phyloP scores from a whole-genome alignment of 805 yeast genomes.

The Metschnikowia noctiluminum region DNA sequence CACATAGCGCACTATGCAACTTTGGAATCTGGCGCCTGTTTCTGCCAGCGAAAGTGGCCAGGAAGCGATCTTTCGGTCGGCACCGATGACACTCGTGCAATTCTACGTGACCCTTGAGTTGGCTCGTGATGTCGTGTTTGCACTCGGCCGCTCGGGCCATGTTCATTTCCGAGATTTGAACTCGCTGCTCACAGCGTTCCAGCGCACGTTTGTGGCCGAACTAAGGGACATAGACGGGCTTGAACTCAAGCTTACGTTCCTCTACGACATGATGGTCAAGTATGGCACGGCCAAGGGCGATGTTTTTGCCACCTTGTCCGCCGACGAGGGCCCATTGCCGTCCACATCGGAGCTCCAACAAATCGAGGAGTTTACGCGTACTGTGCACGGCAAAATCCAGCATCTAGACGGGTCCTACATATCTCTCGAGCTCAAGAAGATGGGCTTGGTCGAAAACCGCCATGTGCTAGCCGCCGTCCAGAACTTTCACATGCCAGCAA shows the following conservation, averaged over 20 bases:
- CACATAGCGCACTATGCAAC: conserved; percentile 4
- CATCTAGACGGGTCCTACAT: conserved; percentile 37
- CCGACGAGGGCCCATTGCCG: conserved; percentile 47
- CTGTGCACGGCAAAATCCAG: conserved; percentile 29
- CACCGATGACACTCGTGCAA: conserved; percentile 48
- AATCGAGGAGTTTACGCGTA: conserved; percentile 23
- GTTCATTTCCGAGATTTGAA: conserved; percentile 51
- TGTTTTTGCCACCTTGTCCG: conserved; percentile 29
- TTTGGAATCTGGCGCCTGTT: conserved; percentile 1
- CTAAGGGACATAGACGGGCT: conserved; percentile 35
- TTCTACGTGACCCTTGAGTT: conserved; percentile 46
- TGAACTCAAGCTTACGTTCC: conserved; percentile 27
- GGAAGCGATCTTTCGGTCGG: conserved; percentile 45
- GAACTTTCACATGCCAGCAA: conserved; percentile 29
- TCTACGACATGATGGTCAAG: conserved; percentile 29
- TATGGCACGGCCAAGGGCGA: conserved; percentile 27
- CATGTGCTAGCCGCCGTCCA: conserved; percentile 31
- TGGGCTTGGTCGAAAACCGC: conserved; percentile 33
- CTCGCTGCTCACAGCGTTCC: conserved; percentile 42
- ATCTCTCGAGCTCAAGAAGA: conserved; percentile 23
- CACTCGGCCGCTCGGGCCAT: conserved; percentile 36
- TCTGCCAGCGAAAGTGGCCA: conserved; percentile 1
- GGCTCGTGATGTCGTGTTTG: conserved; percentile 40
- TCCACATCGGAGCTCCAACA: conserved; percentile 35
- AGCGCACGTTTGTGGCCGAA: conserved; percentile 43